Evolutionary conservation across 2,329 filamentous ascomycete species (phyloP).

Genomic region (Fusarium tanahbumbuense): DNA sequence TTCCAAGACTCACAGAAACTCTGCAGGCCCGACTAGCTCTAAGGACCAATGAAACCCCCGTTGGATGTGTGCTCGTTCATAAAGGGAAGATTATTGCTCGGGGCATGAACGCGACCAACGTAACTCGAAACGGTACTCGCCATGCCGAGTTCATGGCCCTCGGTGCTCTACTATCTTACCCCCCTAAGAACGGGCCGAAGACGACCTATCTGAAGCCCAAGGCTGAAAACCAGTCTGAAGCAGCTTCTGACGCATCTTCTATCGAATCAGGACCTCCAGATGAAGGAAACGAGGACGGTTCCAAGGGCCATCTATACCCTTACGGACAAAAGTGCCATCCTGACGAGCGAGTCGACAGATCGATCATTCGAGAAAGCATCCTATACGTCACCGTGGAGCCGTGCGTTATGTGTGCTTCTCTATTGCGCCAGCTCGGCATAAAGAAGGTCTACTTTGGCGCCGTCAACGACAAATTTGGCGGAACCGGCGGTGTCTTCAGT

Average conservation of each 20-base stretch:
- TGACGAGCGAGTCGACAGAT: constrained; percentile 69
- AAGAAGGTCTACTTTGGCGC: constrained; percentile 94
- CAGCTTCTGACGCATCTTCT: constrained; percentile 42
- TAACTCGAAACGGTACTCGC: constrained; percentile 88
- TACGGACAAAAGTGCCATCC: constrained; percentile 70
- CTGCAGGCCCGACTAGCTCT: constrained; percentile 85
- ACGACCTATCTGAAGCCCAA: constrained; percentile 53
- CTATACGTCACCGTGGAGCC: constrained; percentile 98
- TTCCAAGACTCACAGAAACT: constrained; percentile 24
- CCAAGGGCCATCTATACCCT: constrained; percentile 67
- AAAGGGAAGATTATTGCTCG: constrained; percentile 81
- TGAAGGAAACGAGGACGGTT: constrained; percentile 64
- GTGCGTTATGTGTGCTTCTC: constrained; percentile 97
- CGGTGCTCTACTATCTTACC: constrained; percentile 63
- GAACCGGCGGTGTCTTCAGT: constrained; percentile 91
- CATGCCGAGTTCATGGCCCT: constrained; percentile 97
- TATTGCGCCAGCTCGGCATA: constrained; percentile 88
- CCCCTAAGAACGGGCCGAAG: constrained; percentile 45
- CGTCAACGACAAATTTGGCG: constrained; percentile 95
- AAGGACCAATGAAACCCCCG: constrained; percentile 88
- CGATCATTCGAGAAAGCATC: constrained; percentile 75
- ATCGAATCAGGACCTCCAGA: constrained; percentile 48
- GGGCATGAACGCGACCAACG: constrained; percentile 97
- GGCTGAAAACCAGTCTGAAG: constrained; percentile 40
- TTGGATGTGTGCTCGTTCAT: constrained; percentile 93